Evolutionary conservation across 768 basidiomycete species (phyloP), one percentile per base, ranked within the genome.

Genomic region (Peribolospora kevripleyi): DNA sequence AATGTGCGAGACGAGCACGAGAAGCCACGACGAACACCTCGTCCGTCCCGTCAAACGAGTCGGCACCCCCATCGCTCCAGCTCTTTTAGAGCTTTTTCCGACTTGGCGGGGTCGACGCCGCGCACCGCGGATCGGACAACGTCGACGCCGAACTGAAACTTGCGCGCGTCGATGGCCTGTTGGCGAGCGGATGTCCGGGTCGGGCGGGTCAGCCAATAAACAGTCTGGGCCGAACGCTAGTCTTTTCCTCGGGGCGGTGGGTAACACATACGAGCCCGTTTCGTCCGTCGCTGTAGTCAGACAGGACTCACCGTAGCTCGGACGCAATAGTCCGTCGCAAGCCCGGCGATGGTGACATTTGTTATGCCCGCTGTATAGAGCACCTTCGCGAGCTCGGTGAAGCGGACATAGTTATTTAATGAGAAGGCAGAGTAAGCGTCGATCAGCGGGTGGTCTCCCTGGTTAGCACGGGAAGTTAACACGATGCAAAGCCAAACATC

Each of bases 361-460:
- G 74, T 73, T 8, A 82, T 71, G 0, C 64, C 68, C 48, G 66
- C 65, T 39, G 53, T 53, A 58, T 57, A 25, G 9, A 43, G 6
- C 36, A 13, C 10, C 36, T 0, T 48, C 38, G 7, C 45, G 41
- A 3, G 46, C 8, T 8, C 7, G 4, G 54, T 51, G 38, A 50
- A 51, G 0, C 54, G 46, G 7, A 3, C 54, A 51, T 52, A n/a
- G 62, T 55, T 4, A 64, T 46, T 14, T 64, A 61, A 25, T 64
- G 72, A 25, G 62, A 86, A 86, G 1, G 80, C 83, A n/a, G 80
- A 82, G 63, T 87, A 87, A 47, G 78, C 78, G 63, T 87, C 84
- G 60, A 84, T 71, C 41, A 69, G 70, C 1, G 64, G 65, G 57
- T 83, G 68, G 4, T 65, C 70, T 46, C 81, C 82, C 69, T 70